phyloP scores from a whole-genome alignment of 208 protist species.

The Trypanosoma cruzi region DNA sequence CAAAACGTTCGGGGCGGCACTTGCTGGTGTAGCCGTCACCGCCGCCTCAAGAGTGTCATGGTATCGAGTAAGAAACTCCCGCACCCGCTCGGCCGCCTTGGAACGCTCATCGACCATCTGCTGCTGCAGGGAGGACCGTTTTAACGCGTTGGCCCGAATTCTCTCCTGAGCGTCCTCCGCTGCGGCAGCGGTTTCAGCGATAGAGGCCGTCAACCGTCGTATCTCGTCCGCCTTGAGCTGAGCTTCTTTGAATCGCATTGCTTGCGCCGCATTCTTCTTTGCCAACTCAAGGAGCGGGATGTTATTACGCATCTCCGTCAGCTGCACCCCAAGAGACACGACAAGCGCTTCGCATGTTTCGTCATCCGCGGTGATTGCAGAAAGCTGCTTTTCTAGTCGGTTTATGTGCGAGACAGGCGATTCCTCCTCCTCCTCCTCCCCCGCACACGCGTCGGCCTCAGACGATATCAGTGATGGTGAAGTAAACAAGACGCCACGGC shows the following conservation, averaged over 20 bases:
- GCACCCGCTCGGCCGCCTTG: not conserved
- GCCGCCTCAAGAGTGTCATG: constrained; percentile 4
- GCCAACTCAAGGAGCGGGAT: constrained; percentile 31
- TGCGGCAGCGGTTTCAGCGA: not conserved
- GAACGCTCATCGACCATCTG: not conserved
- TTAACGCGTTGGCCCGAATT: constrained; percentile 6
- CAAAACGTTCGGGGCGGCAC: constrained; percentile 5
- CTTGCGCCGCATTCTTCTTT: constrained; percentile 42
- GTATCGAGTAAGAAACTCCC: constrained; percentile 9
- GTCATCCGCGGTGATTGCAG: constrained; percentile 9
- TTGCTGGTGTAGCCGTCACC: not conserved
- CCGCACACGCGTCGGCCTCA: not conserved
- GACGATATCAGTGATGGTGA: not conserved
- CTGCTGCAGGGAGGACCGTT: constrained; percentile 4
- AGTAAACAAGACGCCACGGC: constrained; percentile 10
- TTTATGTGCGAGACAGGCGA: constrained; percentile 12
- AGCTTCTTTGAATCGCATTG: constrained; percentile 49
- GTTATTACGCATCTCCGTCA: constrained; percentile 22
- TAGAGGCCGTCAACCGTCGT: constrained; percentile 1
- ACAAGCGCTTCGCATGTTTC: constrained; percentile 21
- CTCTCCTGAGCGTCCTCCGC: not conserved
- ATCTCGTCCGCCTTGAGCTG: constrained; percentile 31
- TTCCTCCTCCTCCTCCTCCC: not conserved
- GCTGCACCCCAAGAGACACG: constrained; percentile 30
- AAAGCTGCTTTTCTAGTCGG: constrained; percentile 13